A percentile compares a stretch with the other conserved stretches of the same genome.
These are phyloP conservation scores for Lepidopterella palustris DNA, from an alignment of 495 filamentous ascomycete species.

Conservation along the genomic window DNA sequence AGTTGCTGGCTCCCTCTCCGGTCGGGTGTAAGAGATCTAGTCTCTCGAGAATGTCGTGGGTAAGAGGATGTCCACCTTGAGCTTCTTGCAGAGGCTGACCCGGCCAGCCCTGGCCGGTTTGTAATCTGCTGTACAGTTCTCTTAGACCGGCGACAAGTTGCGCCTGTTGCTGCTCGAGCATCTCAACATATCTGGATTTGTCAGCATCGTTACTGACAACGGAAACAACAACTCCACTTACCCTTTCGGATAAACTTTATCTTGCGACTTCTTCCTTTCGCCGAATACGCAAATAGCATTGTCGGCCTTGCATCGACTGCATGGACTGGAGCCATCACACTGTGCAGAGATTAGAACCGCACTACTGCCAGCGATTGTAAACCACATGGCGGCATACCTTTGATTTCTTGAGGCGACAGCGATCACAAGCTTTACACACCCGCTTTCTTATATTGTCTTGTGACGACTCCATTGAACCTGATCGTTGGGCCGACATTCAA, in stretches of 20 bases:
- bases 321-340: slow-evolving; percentile 63
- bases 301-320: slow-evolving; percentile 55
- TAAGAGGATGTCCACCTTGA: slow-evolving; percentile 54
- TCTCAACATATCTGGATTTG: slow-evolving; percentile 54
- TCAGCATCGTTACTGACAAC: background rate
- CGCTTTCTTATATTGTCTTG: slow-evolving; percentile 44
- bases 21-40: slow-evolving; percentile 49
- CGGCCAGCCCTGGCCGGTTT: slow-evolving; percentile 48
- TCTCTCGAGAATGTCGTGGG: slow-evolving; percentile 57
- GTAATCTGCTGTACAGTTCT: slow-evolving; percentile 51
- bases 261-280: slow-evolving; percentile 40
- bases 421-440: slow-evolving; percentile 65
- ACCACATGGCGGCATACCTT: slow-evolving; percentile 44
- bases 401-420: slow-evolving; percentile 66
- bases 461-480: slow-evolving; percentile 25
- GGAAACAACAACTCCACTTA: slow-evolving; percentile 4
- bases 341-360: slow-evolving; percentile 28
- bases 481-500: slow-evolving; percentile 21
- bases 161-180: slow-evolving; percentile 63
- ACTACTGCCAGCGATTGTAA: background rate
- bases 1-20: slow-evolving; percentile 37
- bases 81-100: slow-evolving; percentile 49
- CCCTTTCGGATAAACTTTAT: slow-evolving; percentile 43
- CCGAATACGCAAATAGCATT: slow-evolving; percentile 41
- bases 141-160: slow-evolving; percentile 58